Evolutionary conservation across 805 yeast genomes (phyloP), one percentile per base, ranked within the genome.

Genomic region (Lipomyces yamadae): DNA sequence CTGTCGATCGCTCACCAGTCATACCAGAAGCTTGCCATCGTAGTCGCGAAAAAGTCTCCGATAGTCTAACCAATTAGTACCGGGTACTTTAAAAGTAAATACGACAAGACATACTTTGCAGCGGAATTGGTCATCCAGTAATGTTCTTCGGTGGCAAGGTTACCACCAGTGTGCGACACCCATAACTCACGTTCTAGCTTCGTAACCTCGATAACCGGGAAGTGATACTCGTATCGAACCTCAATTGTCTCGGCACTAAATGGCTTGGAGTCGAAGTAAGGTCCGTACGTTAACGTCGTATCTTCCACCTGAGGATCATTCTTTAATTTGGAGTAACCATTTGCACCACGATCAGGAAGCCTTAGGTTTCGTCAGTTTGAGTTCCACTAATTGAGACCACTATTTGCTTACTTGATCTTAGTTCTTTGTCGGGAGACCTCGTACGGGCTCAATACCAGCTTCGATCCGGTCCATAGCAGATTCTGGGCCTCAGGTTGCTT

Each of bases 81-180:
- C 24, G 29, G 18, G 18, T 3, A 15, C 13, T 13, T 34, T 4
- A 1, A 34, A 33, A 5, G 18, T 5, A 8, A 15, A 13, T 18
- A 60, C 24, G 39, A 11, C 24, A 56, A 4, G 15, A 56, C 42
- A 61, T 61, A 61, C 64, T 81, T 80, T 2, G 96, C 96, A 37
- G 89, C 98, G 55, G 80, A 82, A 75, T 95, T 92, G 60, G 87
- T 82, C 45, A 92, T 73, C 79, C 92, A 94, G 76, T 92, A 93
- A 75, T 88, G 87, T 76, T 95, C 98, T 75, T 92, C 97, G 69
- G 92, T 81, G 76, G 91, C 84, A 66, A 89, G 74, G 61, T 90
- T 78, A 72, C 86, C 76, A 70, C 92, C 85, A 91, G 92, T 84
- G 70, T 92, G 97, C 2, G 97, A 94, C 61, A 93, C 81, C 98